These are phyloP conservation scores for Rhodamnia argentea DNA, from an alignment of 345 rosid species.

Conservation along the genomic window DNA sequence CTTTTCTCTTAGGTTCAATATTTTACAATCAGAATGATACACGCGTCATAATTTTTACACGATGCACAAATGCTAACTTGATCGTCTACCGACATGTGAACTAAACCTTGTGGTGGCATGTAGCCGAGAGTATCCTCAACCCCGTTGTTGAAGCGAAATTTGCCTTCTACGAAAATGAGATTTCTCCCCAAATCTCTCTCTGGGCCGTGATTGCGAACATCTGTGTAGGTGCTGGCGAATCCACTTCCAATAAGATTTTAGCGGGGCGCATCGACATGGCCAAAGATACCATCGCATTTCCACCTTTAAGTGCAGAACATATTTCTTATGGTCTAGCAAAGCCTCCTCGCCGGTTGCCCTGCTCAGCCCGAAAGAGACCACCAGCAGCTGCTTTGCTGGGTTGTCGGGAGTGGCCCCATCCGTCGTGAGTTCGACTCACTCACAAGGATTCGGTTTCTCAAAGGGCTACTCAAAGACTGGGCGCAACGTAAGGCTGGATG, in stretches of 20 bases:
- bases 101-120: neutral
- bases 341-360: neutral
- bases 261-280: neutral
- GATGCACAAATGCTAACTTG: neutral
- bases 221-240: neutral
- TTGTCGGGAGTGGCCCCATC: neutral
- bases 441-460: neutral
- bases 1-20: neutral
- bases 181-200: neutral
- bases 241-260: neutral
- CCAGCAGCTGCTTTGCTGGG: neutral
- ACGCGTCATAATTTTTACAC: neutral
- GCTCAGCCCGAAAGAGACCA: neutral
- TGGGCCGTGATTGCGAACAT: neutral
- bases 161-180: neutral
- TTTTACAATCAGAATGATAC: too few species aligned
- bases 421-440: accelerated
- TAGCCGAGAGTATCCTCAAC: neutral
- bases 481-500: neutral
- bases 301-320: neutral
- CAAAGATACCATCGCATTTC: neutral
- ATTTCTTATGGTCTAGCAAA: neutral
- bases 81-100: neutral
- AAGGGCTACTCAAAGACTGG: neutral
- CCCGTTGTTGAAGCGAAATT: neutral